A percentile compares a stretch with the other conserved stretches of the same genome.
These are phyloP conservation scores for Pisolithus microcarpus DNA, from an alignment of 768 basidiomycete genomes.

Conservation along the genomic window DNA sequence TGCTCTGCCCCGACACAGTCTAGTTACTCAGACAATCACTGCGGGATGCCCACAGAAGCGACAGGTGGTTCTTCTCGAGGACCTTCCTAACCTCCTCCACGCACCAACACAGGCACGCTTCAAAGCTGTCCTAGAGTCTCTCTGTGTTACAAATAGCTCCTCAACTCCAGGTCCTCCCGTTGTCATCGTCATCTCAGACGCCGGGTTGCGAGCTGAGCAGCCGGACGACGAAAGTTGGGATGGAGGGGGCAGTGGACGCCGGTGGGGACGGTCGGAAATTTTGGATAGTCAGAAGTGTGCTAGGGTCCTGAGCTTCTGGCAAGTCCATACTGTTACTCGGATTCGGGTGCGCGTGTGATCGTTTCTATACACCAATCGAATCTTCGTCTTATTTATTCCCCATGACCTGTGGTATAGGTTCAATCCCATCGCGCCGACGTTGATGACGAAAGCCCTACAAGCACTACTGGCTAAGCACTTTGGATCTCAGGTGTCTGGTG, in stretches of 20 bases:
- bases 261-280: conserved; percentile 47
- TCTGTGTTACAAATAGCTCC: conserved; percentile 33
- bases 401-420: conserved; percentile 47
- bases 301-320: conserved; percentile 62
- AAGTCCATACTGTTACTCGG: conserved; percentile 72
- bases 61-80: conserved; percentile 75
- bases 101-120: conserved; percentile 59
- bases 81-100: conserved; percentile 87
- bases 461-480: conserved; percentile 46
- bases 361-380: not conserved
- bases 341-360: conserved; percentile 54
- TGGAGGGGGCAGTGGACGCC: conserved; percentile 31
- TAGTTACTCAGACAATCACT: not conserved
- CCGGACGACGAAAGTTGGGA: conserved; percentile 44
- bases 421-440: conserved; percentile 85
- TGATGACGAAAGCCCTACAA: conserved; percentile 74
- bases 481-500: conserved; percentile 17
- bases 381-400: not conserved
- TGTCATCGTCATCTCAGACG: conserved; percentile 77
- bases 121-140: conserved; percentile 56
- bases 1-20: not conserved
- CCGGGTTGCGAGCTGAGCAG: conserved; percentile 67
- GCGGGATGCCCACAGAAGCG: conserved; percentile 23
- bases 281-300: conserved; percentile 62
- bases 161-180: conserved; percentile 46